These are phyloP conservation scores for Tetrastigma voinierianum DNA, from an alignment of 164 flowering plant species.

Conservation along the genomic window DNA sequence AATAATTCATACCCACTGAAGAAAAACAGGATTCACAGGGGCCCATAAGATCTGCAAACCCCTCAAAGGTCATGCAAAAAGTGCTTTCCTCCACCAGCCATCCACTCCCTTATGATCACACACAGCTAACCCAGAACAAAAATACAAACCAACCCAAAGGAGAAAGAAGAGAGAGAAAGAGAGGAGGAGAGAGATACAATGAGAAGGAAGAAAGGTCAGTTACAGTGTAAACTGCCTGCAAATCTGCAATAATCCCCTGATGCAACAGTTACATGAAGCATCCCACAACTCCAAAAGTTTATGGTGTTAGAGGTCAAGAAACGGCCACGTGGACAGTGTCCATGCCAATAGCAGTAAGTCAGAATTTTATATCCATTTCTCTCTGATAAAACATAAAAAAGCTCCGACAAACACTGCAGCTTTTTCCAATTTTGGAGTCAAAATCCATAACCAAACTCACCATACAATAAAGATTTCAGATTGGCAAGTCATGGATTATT, in stretches of 20 bases:
- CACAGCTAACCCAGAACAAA: neutral
- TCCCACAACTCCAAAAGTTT: neutral
- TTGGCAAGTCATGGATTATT: no score
- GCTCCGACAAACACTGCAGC: no score
- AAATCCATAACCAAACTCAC: no score
- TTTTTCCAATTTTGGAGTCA: no score
- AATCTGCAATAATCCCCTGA: constrained; percentile 11
- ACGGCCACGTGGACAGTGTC: constrained; percentile 27
- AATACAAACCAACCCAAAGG: neutral
- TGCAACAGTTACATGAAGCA: constrained; percentile 4
- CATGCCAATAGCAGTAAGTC: neutral
- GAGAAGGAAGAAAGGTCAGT: neutral
- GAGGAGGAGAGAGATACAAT: neutral
- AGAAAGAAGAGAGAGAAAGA: constrained; percentile 2
- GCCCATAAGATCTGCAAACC: constrained; percentile 10
- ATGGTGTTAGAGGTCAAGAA: constrained; percentile 16
- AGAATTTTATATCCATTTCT: no score
- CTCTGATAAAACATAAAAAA: no score
- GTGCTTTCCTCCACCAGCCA: neutral
- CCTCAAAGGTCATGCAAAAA: constrained; percentile 1
- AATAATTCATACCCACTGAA: constrained; percentile 2
- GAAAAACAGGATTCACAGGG: constrained; percentile 3
- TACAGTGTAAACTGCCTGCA: neutral
- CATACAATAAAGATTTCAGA: no score
- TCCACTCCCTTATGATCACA: neutral